A percentile compares a stretch with the other conserved stretches of the same genome.
Evolutionary conservation across 768 basidiomycete genomes (phyloP).

Genomic region (Hygrophoropsis aurantiaca): DNA sequence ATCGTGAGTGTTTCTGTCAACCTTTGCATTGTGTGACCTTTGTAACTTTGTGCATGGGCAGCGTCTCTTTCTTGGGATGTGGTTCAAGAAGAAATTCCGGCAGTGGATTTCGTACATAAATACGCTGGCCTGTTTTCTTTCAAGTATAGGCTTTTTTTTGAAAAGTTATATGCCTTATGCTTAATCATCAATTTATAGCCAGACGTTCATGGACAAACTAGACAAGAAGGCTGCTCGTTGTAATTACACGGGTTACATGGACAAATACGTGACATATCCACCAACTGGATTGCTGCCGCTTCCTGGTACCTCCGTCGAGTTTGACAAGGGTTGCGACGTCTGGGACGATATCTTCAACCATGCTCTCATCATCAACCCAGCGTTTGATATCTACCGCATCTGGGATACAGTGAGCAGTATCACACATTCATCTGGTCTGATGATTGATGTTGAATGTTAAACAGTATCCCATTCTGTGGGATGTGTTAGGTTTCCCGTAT

Average conservation of each 20-base stretch:
- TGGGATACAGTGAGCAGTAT: slow-evolving; percentile 55
- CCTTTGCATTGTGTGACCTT: too few species aligned
- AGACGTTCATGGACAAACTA: slow-evolving; percentile 60
- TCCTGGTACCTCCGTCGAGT: slow-evolving; percentile 52
- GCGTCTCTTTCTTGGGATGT: slow-evolving; percentile 62
- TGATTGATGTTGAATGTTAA: background rate
- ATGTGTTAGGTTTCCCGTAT: slow-evolving; percentile 80
- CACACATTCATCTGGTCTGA: background rate
- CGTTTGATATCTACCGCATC: slow-evolving; percentile 76
- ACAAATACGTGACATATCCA: slow-evolving; percentile 65
- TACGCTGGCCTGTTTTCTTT: slow-evolving; percentile 69
- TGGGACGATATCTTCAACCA: slow-evolving; percentile 68
- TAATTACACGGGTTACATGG: slow-evolving; percentile 61
- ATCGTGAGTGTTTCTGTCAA: slow-evolving; percentile 48
- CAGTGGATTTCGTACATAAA: slow-evolving; percentile 73
- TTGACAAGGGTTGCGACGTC: slow-evolving; percentile 57
- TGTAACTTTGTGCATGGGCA: too few species aligned
- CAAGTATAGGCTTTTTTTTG: slow-evolving; percentile 55
- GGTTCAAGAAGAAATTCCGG: slow-evolving; percentile 69
- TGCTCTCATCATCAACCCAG: slow-evolving; percentile 64
- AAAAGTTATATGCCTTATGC: background rate
- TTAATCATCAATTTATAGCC: slow-evolving; percentile 40
- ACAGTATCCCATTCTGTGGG: slow-evolving; percentile 68
- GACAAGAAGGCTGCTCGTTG: slow-evolving; percentile 54
- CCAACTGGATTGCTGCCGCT: slow-evolving; percentile 67